phyloP scores from a whole-genome alignment of 2,329 filamentous ascomycete species.

The Fusarium luffae region DNA sequence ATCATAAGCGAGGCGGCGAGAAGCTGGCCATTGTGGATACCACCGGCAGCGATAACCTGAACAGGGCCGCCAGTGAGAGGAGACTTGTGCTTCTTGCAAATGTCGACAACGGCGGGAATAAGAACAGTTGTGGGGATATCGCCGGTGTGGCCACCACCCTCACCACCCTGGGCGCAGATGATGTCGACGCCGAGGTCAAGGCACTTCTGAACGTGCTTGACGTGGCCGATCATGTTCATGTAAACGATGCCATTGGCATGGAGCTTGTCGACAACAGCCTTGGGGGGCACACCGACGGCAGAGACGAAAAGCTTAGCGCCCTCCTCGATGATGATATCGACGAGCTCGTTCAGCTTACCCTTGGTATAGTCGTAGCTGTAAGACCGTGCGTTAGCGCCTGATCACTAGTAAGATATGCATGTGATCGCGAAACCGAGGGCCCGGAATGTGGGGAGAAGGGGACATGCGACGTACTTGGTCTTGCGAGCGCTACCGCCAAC shows the following conservation, averaged over 20 bases:
- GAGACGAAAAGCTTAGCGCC: slow-evolving; percentile 95
- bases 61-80: slow-evolving; percentile 89
- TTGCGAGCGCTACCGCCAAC: slow-evolving; percentile 94
- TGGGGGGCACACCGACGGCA: slow-evolving; percentile 92
- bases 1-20: slow-evolving; percentile 92
- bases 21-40: slow-evolving; percentile 91
- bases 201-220: slow-evolving; percentile 98
- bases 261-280: slow-evolving; percentile 86
- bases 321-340: slow-evolving; percentile 92
- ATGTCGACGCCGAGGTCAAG: slow-evolving; percentile 92
- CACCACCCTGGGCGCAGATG: slow-evolving; percentile 97
- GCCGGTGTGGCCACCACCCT: slow-evolving; percentile 96
- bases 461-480: slow-evolving; percentile 73
- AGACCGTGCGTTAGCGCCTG: slow-evolving; percentile 20
- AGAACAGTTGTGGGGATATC: slow-evolving; percentile 92
- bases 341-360: slow-evolving; percentile 91
- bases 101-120: slow-evolving; percentile 89
- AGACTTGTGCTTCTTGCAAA: slow-evolving; percentile 83
- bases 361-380: slow-evolving; percentile 98
- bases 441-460: background rate
- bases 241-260: slow-evolving; percentile 90
- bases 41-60: slow-evolving; percentile 92
- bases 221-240: slow-evolving; percentile 99
- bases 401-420: slow-evolving; percentile 26
- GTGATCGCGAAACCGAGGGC: slow-evolving; percentile 28